Evolutionary conservation across 2,329 filamentous ascomycete genomes (phyloP), one percentile per base, ranked within the genome.

Genomic region (Curvularia eragrostidis): DNA sequence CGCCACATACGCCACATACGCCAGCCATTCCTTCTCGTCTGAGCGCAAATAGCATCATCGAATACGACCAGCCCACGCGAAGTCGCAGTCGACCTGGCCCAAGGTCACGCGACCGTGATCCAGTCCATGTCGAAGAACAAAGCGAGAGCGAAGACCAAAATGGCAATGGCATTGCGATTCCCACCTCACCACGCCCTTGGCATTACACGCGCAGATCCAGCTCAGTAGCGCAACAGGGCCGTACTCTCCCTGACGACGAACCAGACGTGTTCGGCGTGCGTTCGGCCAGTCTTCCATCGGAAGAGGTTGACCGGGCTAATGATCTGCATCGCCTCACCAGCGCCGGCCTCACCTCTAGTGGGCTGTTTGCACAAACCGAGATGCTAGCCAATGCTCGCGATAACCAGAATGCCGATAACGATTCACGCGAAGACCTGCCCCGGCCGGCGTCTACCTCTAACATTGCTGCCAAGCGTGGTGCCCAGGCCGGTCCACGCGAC

Each of bases 1-100:
- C 92, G 2, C 93, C 91, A 9, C 92, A 94, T 71, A 97, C 91
- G 0, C 92, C 93, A 1, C 93, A 98, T 71, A 96, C 93, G 0
- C 95, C 95, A 3, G 93, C 93, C 10, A 92, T 98, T 26, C 94
- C 94, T 19, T 97, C 93, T 7, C 86, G 95, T n/a, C 81, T 99
- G 21, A 96, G 92, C 71, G 92, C 95, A 62, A 93, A 96, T 71
- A 95, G 91, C 50, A 91, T 95, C 59, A 87, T 88, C 42, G 89
- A 91, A 63, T 90, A 92, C 69, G 77, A 80, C 15, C 71, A 63
- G 51, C 78, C 72, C 69, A 44, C 59, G 23, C 68, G 72, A 36
- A 75, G 71, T 51, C 69, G 72, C 21, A 71, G 66, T 39, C 59
- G 67, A n/a, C 54, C 67, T 47, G 56, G 78, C 74, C 52, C 72